These are phyloP conservation scores for Grosmannia huntii DNA, from an alignment of 2,329 filamentous ascomycete species.

Conservation along the genomic window DNA sequence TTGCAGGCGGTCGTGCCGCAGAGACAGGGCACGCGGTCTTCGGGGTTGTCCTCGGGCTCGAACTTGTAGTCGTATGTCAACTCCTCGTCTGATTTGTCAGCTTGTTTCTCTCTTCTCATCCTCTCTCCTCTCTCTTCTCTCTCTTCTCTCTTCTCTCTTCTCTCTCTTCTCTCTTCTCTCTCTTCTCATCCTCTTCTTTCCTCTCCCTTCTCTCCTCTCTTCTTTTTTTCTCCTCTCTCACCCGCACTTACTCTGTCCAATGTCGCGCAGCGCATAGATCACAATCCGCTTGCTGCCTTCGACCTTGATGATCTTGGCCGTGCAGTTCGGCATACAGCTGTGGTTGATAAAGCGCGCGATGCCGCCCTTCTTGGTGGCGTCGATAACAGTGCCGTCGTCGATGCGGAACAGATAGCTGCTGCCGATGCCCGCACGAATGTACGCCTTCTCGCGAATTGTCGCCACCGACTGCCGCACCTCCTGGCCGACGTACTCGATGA, in stretches of 20 bases:
- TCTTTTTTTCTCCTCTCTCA: background rate
- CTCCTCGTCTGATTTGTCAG: slow-evolving; percentile 64
- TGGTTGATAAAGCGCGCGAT: slow-evolving; percentile 99
- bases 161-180: background rate
- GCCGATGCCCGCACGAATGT: slow-evolving; percentile 91
- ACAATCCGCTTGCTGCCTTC: slow-evolving; percentile 97
- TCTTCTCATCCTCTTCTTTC: background rate
- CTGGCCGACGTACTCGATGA: slow-evolving; percentile 98
- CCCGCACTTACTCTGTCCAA: slow-evolving; percentile 67
- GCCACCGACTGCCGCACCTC: slow-evolving; percentile 94
- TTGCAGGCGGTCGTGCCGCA: slow-evolving; percentile 95
- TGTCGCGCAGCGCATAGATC: slow-evolving; percentile 94
- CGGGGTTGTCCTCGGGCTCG: slow-evolving; percentile 87
- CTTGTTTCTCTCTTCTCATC: too few relatives aligned
- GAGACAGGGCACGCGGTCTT: slow-evolving; percentile 92
- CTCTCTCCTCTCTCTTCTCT: background rate
- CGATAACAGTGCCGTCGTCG: slow-evolving; percentile 92
- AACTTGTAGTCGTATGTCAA: slow-evolving; percentile 99
- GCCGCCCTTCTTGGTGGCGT: slow-evolving; percentile 95
- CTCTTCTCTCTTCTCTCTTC: background rate
- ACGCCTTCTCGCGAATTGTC: slow-evolving; percentile 85
- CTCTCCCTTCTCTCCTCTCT: background rate
- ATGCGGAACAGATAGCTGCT: slow-evolving; percentile 97
- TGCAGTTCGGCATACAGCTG: slow-evolving; percentile 96
- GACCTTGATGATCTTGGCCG: slow-evolving; percentile 97